These are phyloP conservation scores for Cardamine occulta DNA, from an alignment of 345 rosid species.

Conservation along the genomic window DNA sequence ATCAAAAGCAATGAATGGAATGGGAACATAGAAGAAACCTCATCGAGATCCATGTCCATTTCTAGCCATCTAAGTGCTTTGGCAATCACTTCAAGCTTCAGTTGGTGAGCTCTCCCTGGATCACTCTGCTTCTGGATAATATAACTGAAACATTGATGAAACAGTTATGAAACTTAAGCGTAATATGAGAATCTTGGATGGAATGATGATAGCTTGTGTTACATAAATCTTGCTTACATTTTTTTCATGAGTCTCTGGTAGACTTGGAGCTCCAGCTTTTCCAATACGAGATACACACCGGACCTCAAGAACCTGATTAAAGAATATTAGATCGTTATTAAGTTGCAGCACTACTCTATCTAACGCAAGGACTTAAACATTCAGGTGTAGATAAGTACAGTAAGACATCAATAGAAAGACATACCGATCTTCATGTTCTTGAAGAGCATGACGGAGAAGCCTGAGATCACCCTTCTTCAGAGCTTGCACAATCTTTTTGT, in stretches of 20 bases:
- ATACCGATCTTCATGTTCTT: slow-evolving; percentile 86
- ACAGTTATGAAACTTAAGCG: background rate
- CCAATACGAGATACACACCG: slow-evolving; percentile 92
- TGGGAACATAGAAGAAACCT: slow-evolving; percentile 51
- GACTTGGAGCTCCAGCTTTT: slow-evolving; percentile 98
- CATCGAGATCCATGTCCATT: slow-evolving; percentile 94
- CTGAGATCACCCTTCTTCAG: slow-evolving; percentile 83
- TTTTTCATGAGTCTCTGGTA: slow-evolving; percentile 91
- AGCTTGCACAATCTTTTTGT: slow-evolving; percentile 70
- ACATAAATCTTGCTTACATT: slow-evolving; percentile 57
- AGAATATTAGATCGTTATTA: background rate
- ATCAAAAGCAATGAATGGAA: background rate
- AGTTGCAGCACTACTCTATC: background rate
- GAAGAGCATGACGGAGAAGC: slow-evolving; percentile 84
- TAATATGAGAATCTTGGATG: background rate
- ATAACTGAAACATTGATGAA: slow-evolving; percentile 55
- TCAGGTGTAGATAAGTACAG: background rate
- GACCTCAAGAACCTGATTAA: slow-evolving; percentile 79
- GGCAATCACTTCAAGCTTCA: slow-evolving; percentile 88
- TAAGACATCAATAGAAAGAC: slow-evolving; percentile 29
- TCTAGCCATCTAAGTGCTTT: slow-evolving; percentile 91
- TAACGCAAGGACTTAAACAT: slow-evolving; percentile 16
- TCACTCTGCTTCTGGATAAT: slow-evolving; percentile 80
- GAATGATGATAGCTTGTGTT: background rate
- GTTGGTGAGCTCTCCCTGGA: slow-evolving; percentile 90